These are phyloP conservation scores for Sphenostylis stenocarpa DNA, from an alignment of 306 rosid species.

Conservation along the genomic window DNA sequence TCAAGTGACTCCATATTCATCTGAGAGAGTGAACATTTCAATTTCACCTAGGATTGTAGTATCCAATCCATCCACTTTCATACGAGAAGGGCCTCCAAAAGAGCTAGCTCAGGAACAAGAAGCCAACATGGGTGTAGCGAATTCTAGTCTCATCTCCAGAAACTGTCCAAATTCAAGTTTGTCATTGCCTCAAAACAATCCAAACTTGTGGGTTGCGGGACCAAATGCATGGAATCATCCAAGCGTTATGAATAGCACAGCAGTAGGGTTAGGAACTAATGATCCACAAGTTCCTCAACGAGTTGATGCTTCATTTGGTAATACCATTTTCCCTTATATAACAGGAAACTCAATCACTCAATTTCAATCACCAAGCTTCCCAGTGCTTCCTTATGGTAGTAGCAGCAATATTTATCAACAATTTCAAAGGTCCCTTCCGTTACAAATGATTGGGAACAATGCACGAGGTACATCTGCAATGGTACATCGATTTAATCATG, in stretches of 20 bases:
- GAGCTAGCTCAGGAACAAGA: not conserved
- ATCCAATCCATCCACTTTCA: not conserved
- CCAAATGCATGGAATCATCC: not conserved
- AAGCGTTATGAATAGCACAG: not conserved
- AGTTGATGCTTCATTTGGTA: not conserved
- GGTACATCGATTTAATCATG: not conserved
- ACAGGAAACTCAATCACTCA: not conserved
- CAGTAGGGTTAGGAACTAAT: not conserved
- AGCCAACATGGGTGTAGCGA: not conserved
- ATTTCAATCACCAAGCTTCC: not conserved
- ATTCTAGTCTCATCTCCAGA: not conserved
- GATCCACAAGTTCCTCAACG: not conserved
- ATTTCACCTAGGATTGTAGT: not conserved
- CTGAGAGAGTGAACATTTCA: not conserved
- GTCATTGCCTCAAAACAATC: no score
- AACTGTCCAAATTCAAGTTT: no score
- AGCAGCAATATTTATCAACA: not conserved
- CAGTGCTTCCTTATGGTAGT: not conserved
- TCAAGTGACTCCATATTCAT: not conserved
- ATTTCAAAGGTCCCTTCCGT: not conserved
- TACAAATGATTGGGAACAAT: not conserved
- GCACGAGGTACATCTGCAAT: not conserved
- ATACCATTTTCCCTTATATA: not conserved
- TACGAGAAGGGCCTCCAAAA: not conserved
- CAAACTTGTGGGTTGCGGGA: not conserved